These are phyloP conservation scores for Stentor roeselii DNA, from an alignment of 73 alveolate species.

Conservation along the genomic window DNA sequence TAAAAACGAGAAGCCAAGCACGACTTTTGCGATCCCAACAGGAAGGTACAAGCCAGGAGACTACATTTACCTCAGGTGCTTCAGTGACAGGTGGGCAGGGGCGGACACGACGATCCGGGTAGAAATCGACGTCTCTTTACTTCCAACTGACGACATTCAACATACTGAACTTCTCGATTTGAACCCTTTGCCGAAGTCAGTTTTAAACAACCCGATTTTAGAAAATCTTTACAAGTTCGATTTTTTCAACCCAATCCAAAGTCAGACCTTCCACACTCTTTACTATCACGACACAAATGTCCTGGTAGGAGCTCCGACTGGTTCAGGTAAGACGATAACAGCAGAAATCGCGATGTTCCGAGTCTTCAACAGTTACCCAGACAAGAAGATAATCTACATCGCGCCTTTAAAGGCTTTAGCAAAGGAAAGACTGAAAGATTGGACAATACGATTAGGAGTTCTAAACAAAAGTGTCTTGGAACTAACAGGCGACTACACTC, in stretches of 20 bases:
- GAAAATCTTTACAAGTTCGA: constrained; percentile 91
- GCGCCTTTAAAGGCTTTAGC: constrained; percentile 99
- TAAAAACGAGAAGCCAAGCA: constrained; percentile 51
- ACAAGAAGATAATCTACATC: constrained; percentile 78
- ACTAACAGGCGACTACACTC: constrained; percentile 98
- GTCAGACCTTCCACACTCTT: constrained; percentile 86
- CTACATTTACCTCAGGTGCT: constrained; percentile 66
- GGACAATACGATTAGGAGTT: constrained; percentile 74
- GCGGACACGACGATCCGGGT: constrained; percentile 30
- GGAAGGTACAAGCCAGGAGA: constrained; percentile 58
- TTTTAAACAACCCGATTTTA: constrained; percentile 85
- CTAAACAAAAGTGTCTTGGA: constrained; percentile 84
- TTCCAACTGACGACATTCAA: neutral
- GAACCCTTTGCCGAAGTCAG: constrained; percentile 94
- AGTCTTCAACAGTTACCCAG: constrained; percentile 85
- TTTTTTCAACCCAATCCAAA: constrained; percentile 98
- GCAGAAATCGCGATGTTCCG: constrained; percentile 97
- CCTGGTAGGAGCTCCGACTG: constrained; percentile 98
- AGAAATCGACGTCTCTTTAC: neutral
- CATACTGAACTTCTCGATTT: constrained; percentile 95
- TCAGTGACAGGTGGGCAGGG: constrained; percentile 93
- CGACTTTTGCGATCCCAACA: constrained; percentile 94
- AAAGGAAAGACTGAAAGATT: constrained; percentile 95
- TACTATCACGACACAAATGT: constrained; percentile 78
- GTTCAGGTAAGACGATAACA: constrained; percentile 99